Conservation (phyloP, 2,329 filamentous ascomycete genomes). For the Pseudogymnoascus sp. region DNA sequence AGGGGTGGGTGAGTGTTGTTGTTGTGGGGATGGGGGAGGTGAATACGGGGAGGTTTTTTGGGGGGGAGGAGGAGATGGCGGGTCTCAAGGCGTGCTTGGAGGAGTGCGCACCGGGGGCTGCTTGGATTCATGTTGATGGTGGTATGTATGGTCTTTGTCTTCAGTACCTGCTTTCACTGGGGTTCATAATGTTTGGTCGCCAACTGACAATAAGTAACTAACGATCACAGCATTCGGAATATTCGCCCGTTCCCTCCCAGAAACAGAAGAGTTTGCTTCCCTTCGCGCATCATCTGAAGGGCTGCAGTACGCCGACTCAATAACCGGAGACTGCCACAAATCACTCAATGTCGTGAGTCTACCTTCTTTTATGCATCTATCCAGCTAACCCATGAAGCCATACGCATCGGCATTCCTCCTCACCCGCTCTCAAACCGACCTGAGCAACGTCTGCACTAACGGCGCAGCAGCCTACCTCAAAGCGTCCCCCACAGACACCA, state of each 20-base stretch:
- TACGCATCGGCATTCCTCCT: constrained; percentile 93
- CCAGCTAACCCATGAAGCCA: constrained; percentile 35
- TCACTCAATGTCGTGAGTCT: constrained; percentile 72
- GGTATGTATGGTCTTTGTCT: constrained; percentile 35
- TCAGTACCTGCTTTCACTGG: no score
- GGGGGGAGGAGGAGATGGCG: constrained; percentile 36
- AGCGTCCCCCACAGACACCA: constrained; percentile 33
- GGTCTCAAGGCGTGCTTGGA: constrained; percentile 50
- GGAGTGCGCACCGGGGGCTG: constrained; percentile 64
- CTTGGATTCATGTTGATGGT: constrained; percentile 88
- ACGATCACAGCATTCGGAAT: constrained; percentile 65
- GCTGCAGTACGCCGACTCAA: constrained; percentile 77
- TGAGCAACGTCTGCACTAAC: constrained; percentile 67
- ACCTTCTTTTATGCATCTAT: background rate
- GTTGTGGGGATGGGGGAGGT: constrained; percentile 82
- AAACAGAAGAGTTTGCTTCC: constrained; percentile 46
- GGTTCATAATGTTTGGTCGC: background rate
- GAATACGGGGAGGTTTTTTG: constrained; percentile 79
- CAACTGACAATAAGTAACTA: background rate
- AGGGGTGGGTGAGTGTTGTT: constrained; percentile 63
- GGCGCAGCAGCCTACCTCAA: constrained; percentile 77
- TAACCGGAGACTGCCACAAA: constrained; percentile 83
- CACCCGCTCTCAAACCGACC: constrained; percentile 53
- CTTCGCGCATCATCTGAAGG: constrained; percentile 50
- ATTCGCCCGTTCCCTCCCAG: constrained; percentile 61